These are phyloP conservation scores for Gaertneriomyces sp. DNA, from an alignment of 192 early-diverging fungal species.

Conservation along the genomic window DNA sequence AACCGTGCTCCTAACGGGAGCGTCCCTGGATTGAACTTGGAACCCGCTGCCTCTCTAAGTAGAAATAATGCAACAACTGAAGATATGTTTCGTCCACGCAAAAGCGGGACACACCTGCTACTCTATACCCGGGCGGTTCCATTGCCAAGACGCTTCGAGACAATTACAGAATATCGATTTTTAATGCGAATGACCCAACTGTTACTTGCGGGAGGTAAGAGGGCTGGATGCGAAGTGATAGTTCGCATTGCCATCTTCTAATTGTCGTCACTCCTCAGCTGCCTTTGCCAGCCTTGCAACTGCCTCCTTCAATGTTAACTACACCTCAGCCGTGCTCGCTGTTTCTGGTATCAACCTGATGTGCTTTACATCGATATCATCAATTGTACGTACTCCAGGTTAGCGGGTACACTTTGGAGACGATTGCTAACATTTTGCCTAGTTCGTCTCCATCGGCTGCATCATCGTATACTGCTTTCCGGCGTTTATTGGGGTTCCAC, in stretches of 20 bases:
- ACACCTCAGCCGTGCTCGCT: conserved; percentile 36
- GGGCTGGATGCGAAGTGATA: not conserved
- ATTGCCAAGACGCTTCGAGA: conserved; percentile 24
- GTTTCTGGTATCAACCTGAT: conserved; percentile 45
- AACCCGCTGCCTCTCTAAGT: no score
- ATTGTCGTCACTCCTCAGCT: conserved; percentile 18
- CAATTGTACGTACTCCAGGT: conserved; percentile 20
- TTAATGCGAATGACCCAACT: conserved; percentile 27
- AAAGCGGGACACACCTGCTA: conserved; percentile 23
- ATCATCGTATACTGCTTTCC: conserved; percentile 48
- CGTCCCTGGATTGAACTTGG: no score
- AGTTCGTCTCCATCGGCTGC: conserved; percentile 48
- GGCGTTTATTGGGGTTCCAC: conserved; percentile 39
- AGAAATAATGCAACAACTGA: no score
- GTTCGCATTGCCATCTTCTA: not conserved
- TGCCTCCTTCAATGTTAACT: conserved; percentile 46
- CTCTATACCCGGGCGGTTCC: conserved; percentile 34
- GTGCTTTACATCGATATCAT: conserved; percentile 42
- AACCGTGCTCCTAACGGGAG: no score
- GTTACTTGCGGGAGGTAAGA: conserved; percentile 23
- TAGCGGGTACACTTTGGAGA: not conserved
- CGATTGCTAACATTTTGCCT: not conserved
- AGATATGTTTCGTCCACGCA: conserved; percentile 1
- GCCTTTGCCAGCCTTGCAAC: conserved; percentile 39
- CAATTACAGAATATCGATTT: conserved; percentile 28